Evolutionary conservation across 2,329 filamentous ascomycete genomes (phyloP).

Genomic region (Aureobasidium mangrovei): DNA sequence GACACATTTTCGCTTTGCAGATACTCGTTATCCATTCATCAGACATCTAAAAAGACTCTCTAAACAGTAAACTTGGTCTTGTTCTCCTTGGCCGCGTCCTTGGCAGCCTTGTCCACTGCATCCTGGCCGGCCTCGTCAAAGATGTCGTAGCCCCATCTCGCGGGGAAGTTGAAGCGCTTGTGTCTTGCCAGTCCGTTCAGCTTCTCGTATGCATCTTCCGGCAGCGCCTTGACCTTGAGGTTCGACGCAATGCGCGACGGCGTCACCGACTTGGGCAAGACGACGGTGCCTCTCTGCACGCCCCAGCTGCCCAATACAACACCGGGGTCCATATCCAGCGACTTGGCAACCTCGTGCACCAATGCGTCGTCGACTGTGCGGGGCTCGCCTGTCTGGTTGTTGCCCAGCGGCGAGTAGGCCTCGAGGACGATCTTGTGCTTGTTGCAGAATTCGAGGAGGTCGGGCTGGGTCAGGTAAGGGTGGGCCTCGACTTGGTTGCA

Average conservation of each 20-base stretch:
- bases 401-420: conserved; percentile 29
- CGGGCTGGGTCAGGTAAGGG: conserved; percentile 32
- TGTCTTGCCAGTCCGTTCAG: conserved; percentile 35
- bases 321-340: conserved; percentile 44
- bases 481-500: conserved; percentile 33
- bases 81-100: conserved; percentile 30
- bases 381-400: conserved; percentile 52
- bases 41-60: background rate
- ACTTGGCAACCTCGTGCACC: conserved; percentile 53
- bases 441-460: conserved; percentile 29
- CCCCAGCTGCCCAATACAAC: conserved; percentile 52
- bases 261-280: conserved; percentile 62
- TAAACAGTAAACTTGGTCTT: conserved; percentile 27
- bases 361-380: conserved; percentile 55
- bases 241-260: conserved; percentile 49
- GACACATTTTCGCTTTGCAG: too few species aligned
- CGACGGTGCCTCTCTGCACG: conserved; percentile 55
- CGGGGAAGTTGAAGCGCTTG: conserved; percentile 38
- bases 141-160: conserved; percentile 38
- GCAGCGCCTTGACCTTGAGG: conserved; percentile 24
- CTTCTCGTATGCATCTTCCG: conserved; percentile 28
- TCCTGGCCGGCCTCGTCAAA: conserved; percentile 37
- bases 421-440: conserved; percentile 29
- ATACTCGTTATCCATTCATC: too few species aligned
- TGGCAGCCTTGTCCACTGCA: conserved; percentile 28